Evolutionary conservation across 73 alveolate genomes (phyloP).

Genomic region (Paramecium sonneborni): DNA sequence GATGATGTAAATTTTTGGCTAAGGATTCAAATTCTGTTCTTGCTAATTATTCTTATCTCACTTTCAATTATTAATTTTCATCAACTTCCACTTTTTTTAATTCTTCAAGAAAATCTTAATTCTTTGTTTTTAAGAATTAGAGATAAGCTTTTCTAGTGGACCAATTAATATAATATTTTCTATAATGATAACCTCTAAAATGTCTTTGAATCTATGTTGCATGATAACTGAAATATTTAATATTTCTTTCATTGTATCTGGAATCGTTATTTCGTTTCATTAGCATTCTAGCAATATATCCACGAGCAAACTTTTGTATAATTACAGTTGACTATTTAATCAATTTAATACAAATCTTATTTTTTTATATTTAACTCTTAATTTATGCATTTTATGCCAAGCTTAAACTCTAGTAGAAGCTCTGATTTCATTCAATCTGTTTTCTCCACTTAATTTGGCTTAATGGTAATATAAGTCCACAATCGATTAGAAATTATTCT

Average conservation of each 20-base stretch:
- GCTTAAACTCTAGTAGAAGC: background rate
- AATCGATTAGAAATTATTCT: background rate
- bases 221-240: constrained; percentile 42
- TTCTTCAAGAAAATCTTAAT: constrained; percentile 59
- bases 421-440: background rate
- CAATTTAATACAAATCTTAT: background rate
- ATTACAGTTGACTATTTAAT: constrained; percentile 12
- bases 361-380: background rate
- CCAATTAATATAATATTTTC: constrained; percentile 44
- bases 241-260: constrained; percentile 39
- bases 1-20: constrained; percentile 85
- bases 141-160: background rate
- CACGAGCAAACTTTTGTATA: constrained; percentile 15
- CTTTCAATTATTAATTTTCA: constrained; percentile 50
- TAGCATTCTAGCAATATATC: constrained; percentile 29
- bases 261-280: constrained; percentile 21
- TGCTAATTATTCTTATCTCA: constrained; percentile 76
- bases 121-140: background rate
- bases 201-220: constrained; percentile 15
- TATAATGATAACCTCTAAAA: constrained; percentile 43
- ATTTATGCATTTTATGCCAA: constrained; percentile 39
- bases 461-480: background rate
- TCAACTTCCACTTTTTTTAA: constrained; percentile 67
- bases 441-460: background rate
- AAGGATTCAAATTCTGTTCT: constrained; percentile 79